Conservation (phyloP, 2,329 filamentous ascomycete genomes). For the Aspergillus neoniger region DNA sequence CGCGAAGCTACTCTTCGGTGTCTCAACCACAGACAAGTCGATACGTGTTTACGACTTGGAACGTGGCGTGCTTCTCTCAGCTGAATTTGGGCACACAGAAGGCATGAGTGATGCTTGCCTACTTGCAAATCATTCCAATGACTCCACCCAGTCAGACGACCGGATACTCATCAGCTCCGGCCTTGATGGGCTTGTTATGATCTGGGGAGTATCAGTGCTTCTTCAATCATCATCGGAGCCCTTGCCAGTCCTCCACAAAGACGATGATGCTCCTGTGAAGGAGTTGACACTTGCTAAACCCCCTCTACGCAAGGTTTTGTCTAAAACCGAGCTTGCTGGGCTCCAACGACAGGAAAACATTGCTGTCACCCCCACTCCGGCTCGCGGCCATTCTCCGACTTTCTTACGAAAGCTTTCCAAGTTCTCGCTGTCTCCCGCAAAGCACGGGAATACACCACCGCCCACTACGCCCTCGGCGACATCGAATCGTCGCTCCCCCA, state of each 20-base stretch:
- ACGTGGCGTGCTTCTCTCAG: conserved; percentile 74
- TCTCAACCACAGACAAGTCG: conserved; percentile 94
- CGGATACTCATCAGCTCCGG: conserved; percentile 69
- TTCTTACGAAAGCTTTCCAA: conserved; percentile 59
- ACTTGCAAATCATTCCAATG: conserved; percentile 50
- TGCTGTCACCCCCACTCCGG: conserved; percentile 44
- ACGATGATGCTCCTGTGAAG: conserved; percentile 47
- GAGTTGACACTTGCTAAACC: conserved; percentile 61
- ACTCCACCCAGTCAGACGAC: conserved; percentile 48
- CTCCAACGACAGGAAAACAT: conserved; percentile 61
- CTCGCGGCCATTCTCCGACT: conserved; percentile 51
- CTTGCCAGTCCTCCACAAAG: conserved; percentile 27
- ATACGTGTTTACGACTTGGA: conserved; percentile 83
- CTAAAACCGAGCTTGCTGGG: conserved; percentile 81
- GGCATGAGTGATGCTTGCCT: conserved; percentile 84
- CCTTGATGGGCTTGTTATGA: conserved; percentile 79
- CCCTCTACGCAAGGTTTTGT: conserved; percentile 81
- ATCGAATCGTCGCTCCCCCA: conserved; percentile 35
- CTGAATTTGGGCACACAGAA: conserved; percentile 94
- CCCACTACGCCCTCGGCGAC: conserved; percentile 35
- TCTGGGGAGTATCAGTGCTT: conserved; percentile 59
- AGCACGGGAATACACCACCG: conserved; percentile 30
- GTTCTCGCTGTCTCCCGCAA: conserved; percentile 48
- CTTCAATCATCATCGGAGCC: conserved; percentile 35
- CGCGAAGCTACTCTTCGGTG: conserved; percentile 73